Percentiles rank a stretch among this genome's conserved stretches.
phyloP scores from a whole-genome alignment of 2,329 filamentous ascomycete species.

The Stemphylium beticola region DNA sequence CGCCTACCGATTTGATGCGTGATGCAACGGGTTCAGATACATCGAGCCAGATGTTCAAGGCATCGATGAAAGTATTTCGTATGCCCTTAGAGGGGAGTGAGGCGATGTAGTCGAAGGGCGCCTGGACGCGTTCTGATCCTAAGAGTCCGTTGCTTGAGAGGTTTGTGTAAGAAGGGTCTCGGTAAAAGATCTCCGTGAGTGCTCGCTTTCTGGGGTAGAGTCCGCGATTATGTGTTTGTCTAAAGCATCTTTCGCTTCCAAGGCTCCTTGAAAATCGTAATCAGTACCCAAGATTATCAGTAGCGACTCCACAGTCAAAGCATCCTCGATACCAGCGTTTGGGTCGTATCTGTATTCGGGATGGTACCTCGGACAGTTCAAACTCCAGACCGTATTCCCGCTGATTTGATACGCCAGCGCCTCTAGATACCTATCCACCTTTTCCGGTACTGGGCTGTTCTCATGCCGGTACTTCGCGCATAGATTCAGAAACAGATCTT shows the following conservation, averaged over 20 bases:
- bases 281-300: not conserved
- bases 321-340: not conserved
- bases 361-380: constrained; percentile 7
- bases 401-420: not conserved
- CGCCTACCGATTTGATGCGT: not conserved
- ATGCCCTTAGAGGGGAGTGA: not conserved
- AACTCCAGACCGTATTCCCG: constrained; percentile 2
- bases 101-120: constrained; percentile 1
- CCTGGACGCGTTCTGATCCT: not conserved
- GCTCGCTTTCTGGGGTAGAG: not conserved
- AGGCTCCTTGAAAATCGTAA: not conserved
- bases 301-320: not conserved
- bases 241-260: not conserved
- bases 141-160: not conserved
- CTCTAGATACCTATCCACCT: not conserved
- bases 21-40: not conserved
- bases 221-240: not conserved
- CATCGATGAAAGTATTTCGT: not conserved
- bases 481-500: not conserved
- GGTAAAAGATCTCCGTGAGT: not conserved
- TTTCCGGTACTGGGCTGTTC: not conserved
- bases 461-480: not conserved
- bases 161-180: not conserved
- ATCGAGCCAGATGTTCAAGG: not conserved
- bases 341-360: constrained; percentile 22